phyloP scores from a whole-genome alignment of 148 eudicot genomes.

The Talinum fruticosum region DNA sequence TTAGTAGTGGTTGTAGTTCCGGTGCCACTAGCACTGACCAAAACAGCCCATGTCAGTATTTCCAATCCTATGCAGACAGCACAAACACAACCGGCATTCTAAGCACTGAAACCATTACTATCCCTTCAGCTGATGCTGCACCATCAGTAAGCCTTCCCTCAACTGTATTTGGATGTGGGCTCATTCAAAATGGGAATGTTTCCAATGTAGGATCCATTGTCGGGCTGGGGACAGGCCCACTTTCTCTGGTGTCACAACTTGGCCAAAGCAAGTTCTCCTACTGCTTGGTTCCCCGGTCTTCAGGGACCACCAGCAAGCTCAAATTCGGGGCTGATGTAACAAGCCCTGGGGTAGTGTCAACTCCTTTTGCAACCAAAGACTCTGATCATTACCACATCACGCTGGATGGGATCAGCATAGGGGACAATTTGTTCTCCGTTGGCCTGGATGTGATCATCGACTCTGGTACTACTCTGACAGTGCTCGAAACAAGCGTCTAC shows the following conservation, averaged over 20 bases:
- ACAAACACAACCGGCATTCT: conserved; percentile 12
- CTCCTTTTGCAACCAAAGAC: conserved; percentile 16
- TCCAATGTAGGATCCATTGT: conserved; percentile 33
- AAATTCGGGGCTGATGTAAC: conserved; percentile 27
- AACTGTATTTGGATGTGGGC: conserved; percentile 35
- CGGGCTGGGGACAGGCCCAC: conserved; percentile 37
- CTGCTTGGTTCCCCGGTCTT: conserved; percentile 29
- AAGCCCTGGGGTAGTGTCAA: conserved; percentile 18
- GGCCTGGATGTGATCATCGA: conserved; percentile 27
- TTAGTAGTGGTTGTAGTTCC: too few species aligned
- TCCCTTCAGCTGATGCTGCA: conserved; percentile 1
- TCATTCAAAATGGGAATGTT: conserved; percentile 1
- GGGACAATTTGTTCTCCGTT: neutral
- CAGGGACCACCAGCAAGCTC: conserved; percentile 26
- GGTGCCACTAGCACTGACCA: neutral
- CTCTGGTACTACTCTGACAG: conserved; percentile 30
- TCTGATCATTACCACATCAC: conserved; percentile 25
- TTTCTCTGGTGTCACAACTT: conserved; percentile 38
- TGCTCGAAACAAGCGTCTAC: conserved; percentile 16
- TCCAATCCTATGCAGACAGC: conserved; percentile 17
- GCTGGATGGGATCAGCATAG: conserved; percentile 24
- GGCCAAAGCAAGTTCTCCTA: conserved; percentile 40
- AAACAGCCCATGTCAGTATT: neutral
- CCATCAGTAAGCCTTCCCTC: neutral
- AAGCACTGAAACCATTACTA: conserved; percentile 19